Evolutionary conservation across 345 rosid species (phyloP), one percentile per base, ranked within the genome.

Genomic region (Lumnitzera racemosa): DNA sequence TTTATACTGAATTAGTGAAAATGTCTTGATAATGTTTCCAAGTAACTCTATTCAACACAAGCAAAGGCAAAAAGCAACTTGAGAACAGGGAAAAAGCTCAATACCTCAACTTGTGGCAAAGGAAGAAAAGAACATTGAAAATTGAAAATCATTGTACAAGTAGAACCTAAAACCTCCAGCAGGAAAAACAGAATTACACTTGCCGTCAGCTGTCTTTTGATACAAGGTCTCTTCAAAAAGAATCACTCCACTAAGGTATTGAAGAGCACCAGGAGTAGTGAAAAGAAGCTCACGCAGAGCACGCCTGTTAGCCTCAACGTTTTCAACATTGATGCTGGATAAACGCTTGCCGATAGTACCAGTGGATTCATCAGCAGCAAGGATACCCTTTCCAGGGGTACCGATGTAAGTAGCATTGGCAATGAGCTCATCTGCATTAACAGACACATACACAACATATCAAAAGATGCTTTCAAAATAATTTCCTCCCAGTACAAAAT

Each of bases 331-430:
- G 70, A 92, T 89, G 80, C 91, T 85, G 6, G 94, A 64, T 3
- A 92, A 81, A 57, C 95, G 98, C 74, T 89, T 92, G 27, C 98
- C 98, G 0, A 92, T 92, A 4, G 98, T 92, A 24, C 96, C 98
- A 0, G 96, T 92, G 13, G 98, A 89, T 70, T 92, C 96, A 71
- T 92, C 98, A 46, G 96, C 97, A 17, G 97, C 98, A 23, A 92
- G 96, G 53, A 92, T 92, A 67, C 98, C 98, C 75, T 92, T 92
- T 20, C 96, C 98, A 14, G 97, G 98, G 65, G 94, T 89, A 56
- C 98, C 98, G 56, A 92, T 89, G 82, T 92, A 92, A 59, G 94
- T 82, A 57, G 96, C 98, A 29, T 87, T 92, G 9, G 76, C 74
- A 49, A 73, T 81, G 46, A 92, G 85, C 83, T 92, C 97, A 56